Base-by-base conservation (phyloP, 306 rosid genomes). In the Prinsepia uniflora region DNA sequence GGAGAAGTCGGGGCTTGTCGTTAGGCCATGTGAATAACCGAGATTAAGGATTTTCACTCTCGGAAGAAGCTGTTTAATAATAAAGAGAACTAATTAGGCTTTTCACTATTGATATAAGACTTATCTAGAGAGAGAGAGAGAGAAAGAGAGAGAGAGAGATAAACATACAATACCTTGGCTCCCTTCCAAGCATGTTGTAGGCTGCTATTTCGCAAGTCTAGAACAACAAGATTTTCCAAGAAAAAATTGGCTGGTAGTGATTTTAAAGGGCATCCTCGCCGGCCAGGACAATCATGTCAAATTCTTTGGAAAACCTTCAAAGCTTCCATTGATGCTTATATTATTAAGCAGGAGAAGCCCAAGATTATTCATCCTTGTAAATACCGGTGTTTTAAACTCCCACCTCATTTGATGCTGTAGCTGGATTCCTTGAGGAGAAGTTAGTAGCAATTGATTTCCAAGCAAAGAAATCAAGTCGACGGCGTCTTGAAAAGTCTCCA, bases 221-320 rank as follows among this genome's bases (percentile, higher is more conserved):
- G 57, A 12, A 2, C 73, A 70, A 70, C 52, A n/a, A 70, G 73
- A 30, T 42, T 70, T 70, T 36, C 64, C 34, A 41, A 60, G n/a
- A 19, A 55, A 70, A 70, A 70, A 6, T 5, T 49, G 53, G 14
- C 14, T 70, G 73, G 73, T 52, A 48, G 4, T 30, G 17, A 49
- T 3, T 68, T 49, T 10, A 49, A 49, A 68, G 59, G 30, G 30
- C 49, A 68, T 36, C 72, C 72, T 48, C 30, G 72, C 72, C n/a
- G n/a, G n/a, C n/a, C 72, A 68, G 17, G n/a, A 59, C 34, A 59
- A 20, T 43, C 43, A 59, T 39, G 14, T 30, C 36, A 30, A 30
- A 30, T 30, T 30, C 36, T 30, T 30, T 30, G 36, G 36, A 30
- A 30, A 30, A 30, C 2, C 36, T 30, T 30, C 36, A 30, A 30